Conservation (phyloP, 495 filamentous ascomycete genomes). For the Sordaria brevicollis region DNA sequence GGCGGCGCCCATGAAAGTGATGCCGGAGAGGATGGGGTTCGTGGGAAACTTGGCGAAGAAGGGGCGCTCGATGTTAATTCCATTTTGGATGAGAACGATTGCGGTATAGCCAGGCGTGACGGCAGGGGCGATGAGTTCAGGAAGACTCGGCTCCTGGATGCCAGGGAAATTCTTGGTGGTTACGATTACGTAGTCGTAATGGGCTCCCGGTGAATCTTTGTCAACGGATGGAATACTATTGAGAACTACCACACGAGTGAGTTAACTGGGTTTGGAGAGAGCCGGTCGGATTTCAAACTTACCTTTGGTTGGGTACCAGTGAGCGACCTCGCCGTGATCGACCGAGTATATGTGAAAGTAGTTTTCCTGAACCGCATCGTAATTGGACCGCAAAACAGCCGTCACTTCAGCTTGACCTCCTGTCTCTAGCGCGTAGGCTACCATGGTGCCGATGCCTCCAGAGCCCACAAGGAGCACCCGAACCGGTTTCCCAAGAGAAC, state of each 20-base stretch:
- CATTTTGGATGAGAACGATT: conserved; percentile 53
- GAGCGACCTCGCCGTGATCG: conserved; percentile 21
- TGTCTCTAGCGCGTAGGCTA: conserved; percentile 25
- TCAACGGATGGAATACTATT: conserved; percentile 31
- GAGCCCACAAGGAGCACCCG: conserved; percentile 29
- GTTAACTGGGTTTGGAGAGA: not conserved
- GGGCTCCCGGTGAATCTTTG: conserved; percentile 6
- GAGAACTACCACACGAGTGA: conserved; percentile 14
- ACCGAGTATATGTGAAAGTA: conserved; percentile 24
- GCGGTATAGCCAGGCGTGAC: conserved; percentile 37
- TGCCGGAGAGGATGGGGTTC: conserved; percentile 42
- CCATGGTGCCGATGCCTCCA: conserved; percentile 31
- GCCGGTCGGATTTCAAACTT: not conserved
- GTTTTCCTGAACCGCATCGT: conserved; percentile 12
- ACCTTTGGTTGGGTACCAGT: conserved; percentile 19
- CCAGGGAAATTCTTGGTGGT: conserved; percentile 43
- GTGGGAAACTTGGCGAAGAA: conserved; percentile 37
- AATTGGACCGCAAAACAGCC: conserved; percentile 29
- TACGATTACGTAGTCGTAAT: conserved; percentile 43
- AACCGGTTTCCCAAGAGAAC: conserved; percentile 5
- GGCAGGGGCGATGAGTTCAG: conserved; percentile 35
- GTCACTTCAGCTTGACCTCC: conserved; percentile 19
- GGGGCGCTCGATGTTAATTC: conserved; percentile 52
- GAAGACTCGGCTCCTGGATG: conserved; percentile 20
- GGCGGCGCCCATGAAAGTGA: conserved; percentile 40